Evolutionary conservation across 345 rosid species (phyloP).

Genomic region (Gynandropsis gynandra): DNA sequence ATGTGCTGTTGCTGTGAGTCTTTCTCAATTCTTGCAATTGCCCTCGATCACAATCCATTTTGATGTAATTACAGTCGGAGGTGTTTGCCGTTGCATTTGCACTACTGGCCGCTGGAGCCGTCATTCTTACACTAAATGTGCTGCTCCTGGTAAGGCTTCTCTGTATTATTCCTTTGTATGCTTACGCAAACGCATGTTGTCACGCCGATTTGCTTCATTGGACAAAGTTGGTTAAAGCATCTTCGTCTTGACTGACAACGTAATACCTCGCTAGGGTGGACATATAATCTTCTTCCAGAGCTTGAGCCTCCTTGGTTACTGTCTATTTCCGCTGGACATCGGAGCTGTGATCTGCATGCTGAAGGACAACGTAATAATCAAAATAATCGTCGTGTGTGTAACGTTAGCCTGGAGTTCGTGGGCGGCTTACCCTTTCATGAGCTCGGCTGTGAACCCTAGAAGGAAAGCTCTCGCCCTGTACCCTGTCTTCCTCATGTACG

Average conservation of each 20-base stretch:
- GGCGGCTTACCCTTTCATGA: conserved; percentile 97
- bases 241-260: neutral
- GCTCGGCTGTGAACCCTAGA: conserved; percentile 79
- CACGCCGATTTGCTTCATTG: too few species aligned
- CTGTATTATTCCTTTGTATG: conserved; percentile 5
- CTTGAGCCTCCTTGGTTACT: conserved; percentile 73
- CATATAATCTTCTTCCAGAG: conserved; percentile 89
- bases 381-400: conserved; percentile 60
- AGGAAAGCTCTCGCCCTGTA: conserved; percentile 85
- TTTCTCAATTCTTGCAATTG: neutral
- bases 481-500: conserved; percentile 95
- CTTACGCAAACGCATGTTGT: too few species aligned
- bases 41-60: neutral
- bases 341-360: conserved; percentile 79
- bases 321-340: conserved; percentile 77
- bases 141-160: conserved; percentile 62
- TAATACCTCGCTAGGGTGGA: conserved; percentile 55
- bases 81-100: conserved; percentile 98
- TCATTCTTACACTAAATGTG: conserved; percentile 87
- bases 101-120: conserved; percentile 92
- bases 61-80: conserved; percentile 56
- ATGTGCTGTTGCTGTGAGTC: neutral
- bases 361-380: conserved; percentile 67
- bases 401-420: conserved; percentile 90
- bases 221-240: too few species aligned